These are phyloP conservation scores for Erucastrum elatum DNA, from an alignment of 345 rosid genomes.

Conservation along the genomic window DNA sequence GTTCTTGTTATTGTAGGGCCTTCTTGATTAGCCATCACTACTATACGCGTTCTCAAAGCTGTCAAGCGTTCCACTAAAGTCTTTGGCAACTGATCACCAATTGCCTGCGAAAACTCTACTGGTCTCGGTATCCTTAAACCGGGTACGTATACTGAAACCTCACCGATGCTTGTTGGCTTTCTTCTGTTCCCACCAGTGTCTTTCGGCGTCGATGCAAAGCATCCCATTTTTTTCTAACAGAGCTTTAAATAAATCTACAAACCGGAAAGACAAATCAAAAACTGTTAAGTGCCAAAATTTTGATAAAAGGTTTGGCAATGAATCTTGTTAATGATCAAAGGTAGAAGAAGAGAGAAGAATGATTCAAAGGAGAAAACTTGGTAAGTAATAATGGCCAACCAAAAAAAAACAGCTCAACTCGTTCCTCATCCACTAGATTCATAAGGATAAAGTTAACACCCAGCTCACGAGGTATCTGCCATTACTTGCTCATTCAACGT, in stretches of 20 bases:
- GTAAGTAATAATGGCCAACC: slow-evolving; percentile 56
- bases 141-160: slow-evolving; percentile 84
- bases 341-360: slow-evolving; percentile 37
- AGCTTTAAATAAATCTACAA: slow-evolving; percentile 39
- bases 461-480: slow-evolving; percentile 68
- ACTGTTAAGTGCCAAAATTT: slow-evolving; percentile 20
- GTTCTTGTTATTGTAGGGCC: slow-evolving; percentile 92
- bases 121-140: slow-evolving; percentile 94
- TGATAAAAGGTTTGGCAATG: slow-evolving; percentile 25
- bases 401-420: slow-evolving; percentile 45
- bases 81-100: slow-evolving; percentile 72
- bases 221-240: slow-evolving; percentile 70
- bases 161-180: slow-evolving; percentile 87
- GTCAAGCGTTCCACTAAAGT: slow-evolving; percentile 73
- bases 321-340: slow-evolving; percentile 27
- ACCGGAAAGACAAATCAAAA: slow-evolving; percentile 24
- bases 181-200: slow-evolving; percentile 79
- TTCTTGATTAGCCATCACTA: slow-evolving; percentile 98
- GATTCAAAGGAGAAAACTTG: slow-evolving; percentile 36
- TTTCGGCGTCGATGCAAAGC: slow-evolving; percentile 82
- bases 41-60: slow-evolving; percentile 88
- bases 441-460: slow-evolving; percentile 41
- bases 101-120: slow-evolving; percentile 70
- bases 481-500: slow-evolving; percentile 34
- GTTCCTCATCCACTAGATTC: slow-evolving; percentile 46